Evolutionary conservation across 2,329 filamentous ascomycete genomes (phyloP).

Genomic region (Aurifilum marmelostoma): DNA sequence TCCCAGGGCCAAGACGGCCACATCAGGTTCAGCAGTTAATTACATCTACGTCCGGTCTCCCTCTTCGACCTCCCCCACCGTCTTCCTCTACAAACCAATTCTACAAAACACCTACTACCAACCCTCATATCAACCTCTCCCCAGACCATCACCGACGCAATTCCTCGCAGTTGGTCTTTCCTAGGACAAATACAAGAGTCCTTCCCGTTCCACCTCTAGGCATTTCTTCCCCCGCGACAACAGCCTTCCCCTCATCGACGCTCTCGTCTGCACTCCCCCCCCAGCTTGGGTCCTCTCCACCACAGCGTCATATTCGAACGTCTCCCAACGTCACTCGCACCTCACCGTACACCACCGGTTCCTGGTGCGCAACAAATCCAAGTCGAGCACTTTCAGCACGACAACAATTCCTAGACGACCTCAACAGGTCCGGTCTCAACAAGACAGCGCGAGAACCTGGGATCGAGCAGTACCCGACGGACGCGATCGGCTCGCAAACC

Average conservation of each 20-base stretch:
- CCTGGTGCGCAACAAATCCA: not conserved
- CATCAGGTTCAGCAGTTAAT: constrained; percentile 28
- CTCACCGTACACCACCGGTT: not conserved
- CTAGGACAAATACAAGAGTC: constrained; percentile 2
- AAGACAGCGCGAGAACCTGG: not conserved
- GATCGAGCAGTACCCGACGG: constrained; percentile 15
- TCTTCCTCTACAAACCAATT: constrained; percentile 28
- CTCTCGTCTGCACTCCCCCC: not conserved
- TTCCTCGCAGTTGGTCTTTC: constrained; percentile 8
- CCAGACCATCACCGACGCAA: constrained; percentile 9
- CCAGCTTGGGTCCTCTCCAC: not conserved
- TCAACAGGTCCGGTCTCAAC: not conserved
- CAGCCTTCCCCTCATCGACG: not conserved
- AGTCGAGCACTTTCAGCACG: not conserved
- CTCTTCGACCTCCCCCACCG: constrained; percentile 25
- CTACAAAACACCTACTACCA: constrained; percentile 23
- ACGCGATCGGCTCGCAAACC: constrained; percentile 34
- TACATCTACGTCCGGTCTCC: constrained; percentile 34
- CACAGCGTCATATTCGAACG: constrained; percentile 7
- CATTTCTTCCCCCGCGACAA: not conserved
- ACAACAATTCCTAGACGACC: constrained; percentile 23
- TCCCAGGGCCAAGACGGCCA: constrained; percentile 24
- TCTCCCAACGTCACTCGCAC: constrained; percentile 6
- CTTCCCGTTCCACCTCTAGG: constrained; percentile 9
- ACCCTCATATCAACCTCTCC: constrained; percentile 17